Evolutionary conservation across 2,329 filamentous ascomycete genomes (phyloP), one percentile per base, ranked within the genome.

Genomic region (Aureobasidium zeae): DNA sequence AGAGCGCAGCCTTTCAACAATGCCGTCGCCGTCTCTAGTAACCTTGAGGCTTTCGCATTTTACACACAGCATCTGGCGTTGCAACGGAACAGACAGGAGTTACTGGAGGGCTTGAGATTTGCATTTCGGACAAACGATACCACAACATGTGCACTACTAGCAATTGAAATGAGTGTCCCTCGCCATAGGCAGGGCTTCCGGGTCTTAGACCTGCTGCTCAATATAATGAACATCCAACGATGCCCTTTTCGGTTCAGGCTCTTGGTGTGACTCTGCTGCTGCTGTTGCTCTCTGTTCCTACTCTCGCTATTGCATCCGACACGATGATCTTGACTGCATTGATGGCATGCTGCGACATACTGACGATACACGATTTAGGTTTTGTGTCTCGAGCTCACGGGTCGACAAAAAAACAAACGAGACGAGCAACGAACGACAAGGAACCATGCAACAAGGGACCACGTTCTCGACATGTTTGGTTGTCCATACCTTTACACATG

Each of bases 131-230:
- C 25, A 37, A 12, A 45, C 33, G 42, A 45, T 45, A 45, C 42
- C 42, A 45, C 32, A 37, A 36, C 22, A n/a, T 47, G 45, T 47
- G 36, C 37, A 47, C 20, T 46, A 47, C 37, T 41, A 41, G 37
- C 37, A 41, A 41, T 41, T 31, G 20, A 39, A 36, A 36, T 43
- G 49, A 52, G 50, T 53, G 53, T 47, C 50, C 53, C 53, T 52
- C 46, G 53, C 53, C 49, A 39, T 54, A 57, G 53, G 51, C 55
- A 52, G 53, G 52, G 54, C 45, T 47, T 51, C 52, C 49, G 51
- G 52, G 53, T 48, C 46, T 51, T 49, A 46, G 47, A 52, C 51
- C 52, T 56, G 53, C 50, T 48, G 53, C 52, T 53, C 47, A 49
- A 58, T 52, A 52, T 45, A 51, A 48, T 46, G 29, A 46, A 26